Base-by-base conservation (phyloP, 148 eudicot species). In the Oxyria digyna region DNA sequence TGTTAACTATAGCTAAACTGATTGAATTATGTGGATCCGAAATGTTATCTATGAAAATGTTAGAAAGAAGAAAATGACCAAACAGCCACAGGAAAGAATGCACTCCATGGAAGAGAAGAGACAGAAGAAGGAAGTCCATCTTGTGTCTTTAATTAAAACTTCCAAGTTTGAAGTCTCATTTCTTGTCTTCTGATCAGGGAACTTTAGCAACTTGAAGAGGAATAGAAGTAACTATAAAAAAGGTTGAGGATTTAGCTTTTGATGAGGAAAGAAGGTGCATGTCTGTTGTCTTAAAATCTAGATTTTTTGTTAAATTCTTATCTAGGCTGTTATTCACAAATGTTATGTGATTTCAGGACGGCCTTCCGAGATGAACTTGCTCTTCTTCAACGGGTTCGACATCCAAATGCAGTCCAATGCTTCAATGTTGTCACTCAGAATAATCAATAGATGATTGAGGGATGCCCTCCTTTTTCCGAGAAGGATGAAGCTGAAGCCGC, bases 381-480 rank as follows among this genome's bases (percentile, higher is more conserved):
- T 21, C 75, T 95, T 76, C 88, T 91, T 84, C 97, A 94, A 81
- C 88, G 85, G 75, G 89, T 95, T 68, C 83, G 99, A 12, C 99
- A 95, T 76, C 97, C 97, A 70, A 95, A 95, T 62, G 97, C 88
- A 17, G 96, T 95, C 46, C 99, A 95, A 72, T 95, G 91, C 81
- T 80, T 95, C 67, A 97, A 97, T 69, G 99, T 96, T 48, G 99
- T 95, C 42, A 95, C 97, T 74, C 99, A 95, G 74, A 89, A 82
- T 78, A 80, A 80, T 68, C 93, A 97, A 40, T 54, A 94, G 98
- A 91, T 54, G 62, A 54, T 54, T 54, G 99, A 94, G 81, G 99
- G 99, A 66, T 77, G 78, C 77, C 91, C 85, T 40, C 99, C 99
- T 10, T 91, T 94, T 74, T 33, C 49, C 18, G 63, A 76, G 29